These are phyloP conservation scores for Podaxis sp. DNA, from an alignment of 768 basidiomycete genomes.

Conservation along the genomic window DNA sequence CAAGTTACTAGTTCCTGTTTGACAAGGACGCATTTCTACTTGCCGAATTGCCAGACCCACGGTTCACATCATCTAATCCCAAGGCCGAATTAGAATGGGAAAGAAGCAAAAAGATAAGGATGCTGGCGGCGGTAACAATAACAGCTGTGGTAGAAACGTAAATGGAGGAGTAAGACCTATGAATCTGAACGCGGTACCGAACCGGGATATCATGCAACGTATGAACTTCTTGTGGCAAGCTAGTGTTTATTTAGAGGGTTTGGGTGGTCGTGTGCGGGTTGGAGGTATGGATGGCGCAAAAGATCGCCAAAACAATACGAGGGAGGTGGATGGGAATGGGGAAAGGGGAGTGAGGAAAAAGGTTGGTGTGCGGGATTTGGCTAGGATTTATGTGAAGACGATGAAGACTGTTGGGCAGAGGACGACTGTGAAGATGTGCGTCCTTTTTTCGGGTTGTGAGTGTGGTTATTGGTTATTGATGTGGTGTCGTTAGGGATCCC, in stretches of 20 bases:
- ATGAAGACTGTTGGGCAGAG: slow-evolving; percentile 77
- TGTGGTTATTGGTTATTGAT: neutral
- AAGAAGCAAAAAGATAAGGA: neutral
- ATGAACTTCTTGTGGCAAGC: slow-evolving; percentile 88
- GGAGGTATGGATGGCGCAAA: no score
- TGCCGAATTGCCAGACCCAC: no score
- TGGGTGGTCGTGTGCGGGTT: slow-evolving; percentile 23
- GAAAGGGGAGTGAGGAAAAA: neutral
- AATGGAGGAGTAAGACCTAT: slow-evolving; percentile 20
- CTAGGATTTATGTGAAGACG: slow-evolving; percentile 59
- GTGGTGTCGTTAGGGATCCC: slow-evolving; percentile 58
- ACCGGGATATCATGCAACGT: slow-evolving; percentile 78
- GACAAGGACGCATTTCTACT: no score
- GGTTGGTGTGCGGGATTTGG: slow-evolving; percentile 42
- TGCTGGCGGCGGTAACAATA: no score
- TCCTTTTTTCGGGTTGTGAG: neutral
- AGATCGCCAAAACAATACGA: slow-evolving; percentile 4
- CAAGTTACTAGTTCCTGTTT: no score
- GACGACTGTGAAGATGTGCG: slow-evolving; percentile 77
- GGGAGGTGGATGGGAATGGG: neutral
- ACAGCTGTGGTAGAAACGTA: neutral
- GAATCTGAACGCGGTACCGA: slow-evolving; percentile 56
- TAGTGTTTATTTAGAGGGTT: slow-evolving; percentile 54
- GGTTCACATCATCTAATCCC: neutral
- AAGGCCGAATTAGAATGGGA: neutral